These are phyloP conservation scores for Dryas drummondii DNA, from an alignment of 306 rosid species.

Conservation along the genomic window DNA sequence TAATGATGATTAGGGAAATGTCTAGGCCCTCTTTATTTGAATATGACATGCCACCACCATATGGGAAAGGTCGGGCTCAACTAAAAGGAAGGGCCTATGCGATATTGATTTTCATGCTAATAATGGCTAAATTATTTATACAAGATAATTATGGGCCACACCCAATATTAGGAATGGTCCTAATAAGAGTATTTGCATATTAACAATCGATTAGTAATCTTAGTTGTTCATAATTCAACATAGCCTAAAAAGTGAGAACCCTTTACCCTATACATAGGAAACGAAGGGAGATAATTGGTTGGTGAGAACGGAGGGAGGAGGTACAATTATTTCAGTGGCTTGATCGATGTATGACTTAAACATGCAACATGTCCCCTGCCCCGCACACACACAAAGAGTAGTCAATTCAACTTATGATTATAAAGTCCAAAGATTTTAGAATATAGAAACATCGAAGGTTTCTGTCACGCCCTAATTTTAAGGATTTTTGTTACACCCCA, in stretches of 20 bases:
- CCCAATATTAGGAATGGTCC: neutral
- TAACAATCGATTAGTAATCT: neutral
- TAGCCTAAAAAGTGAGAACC: neutral
- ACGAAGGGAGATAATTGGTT: neutral
- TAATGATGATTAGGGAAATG: neutral
- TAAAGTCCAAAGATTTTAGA: neutral
- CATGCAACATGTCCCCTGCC: neutral
- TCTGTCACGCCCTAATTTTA: no score
- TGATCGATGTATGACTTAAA: neutral
- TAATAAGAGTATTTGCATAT: neutral
- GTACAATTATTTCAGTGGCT: conserved; percentile 7
- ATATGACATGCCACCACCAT: neutral
- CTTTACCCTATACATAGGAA: neutral
- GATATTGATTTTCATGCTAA: neutral
- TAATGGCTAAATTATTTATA: neutral
- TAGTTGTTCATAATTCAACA: neutral
- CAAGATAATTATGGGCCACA: neutral
- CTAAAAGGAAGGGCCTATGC: neutral
- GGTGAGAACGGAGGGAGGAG: conserved; percentile 4
- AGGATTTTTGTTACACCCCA: no score
- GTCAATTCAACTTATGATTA: neutral
- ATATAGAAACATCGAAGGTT: no score
- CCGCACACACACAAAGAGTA: neutral
- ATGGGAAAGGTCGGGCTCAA: neutral
- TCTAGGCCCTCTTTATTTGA: neutral